Conservation (phyloP, 2,329 filamentous ascomycete genomes). For the Exophiala alcalophila region DNA sequence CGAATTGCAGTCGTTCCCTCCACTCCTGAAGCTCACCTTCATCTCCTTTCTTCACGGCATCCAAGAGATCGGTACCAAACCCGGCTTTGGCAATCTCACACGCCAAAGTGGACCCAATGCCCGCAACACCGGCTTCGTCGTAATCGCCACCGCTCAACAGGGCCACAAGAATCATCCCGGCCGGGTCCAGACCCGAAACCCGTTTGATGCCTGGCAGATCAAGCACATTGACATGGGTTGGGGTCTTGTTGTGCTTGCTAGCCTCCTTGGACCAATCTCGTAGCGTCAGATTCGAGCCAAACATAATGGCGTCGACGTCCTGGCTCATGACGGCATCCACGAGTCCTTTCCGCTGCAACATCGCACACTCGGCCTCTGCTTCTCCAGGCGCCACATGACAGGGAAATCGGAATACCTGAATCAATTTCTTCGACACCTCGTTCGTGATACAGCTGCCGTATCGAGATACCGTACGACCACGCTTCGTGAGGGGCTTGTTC, state of each 20-base stretch:
- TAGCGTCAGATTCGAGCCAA: conserved; percentile 76
- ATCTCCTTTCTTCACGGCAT: conserved; percentile 32
- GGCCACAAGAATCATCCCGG: conserved; percentile 91
- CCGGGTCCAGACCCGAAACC: conserved; percentile 67
- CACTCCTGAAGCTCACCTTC: conserved; percentile 49
- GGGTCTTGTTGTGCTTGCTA: conserved; percentile 59
- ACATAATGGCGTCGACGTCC: conserved; percentile 97
- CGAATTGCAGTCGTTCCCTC: conserved; percentile 68
- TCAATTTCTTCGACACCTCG: conserved; percentile 75
- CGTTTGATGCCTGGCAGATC: conserved; percentile 58
- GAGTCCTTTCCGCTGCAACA: conserved; percentile 74
- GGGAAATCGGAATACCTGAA: conserved; percentile 80
- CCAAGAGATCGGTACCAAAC: conserved; percentile 60
- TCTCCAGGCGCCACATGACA: conserved; percentile 88
- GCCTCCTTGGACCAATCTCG: conserved; percentile 79
- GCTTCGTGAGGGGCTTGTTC: conserved; percentile 81
- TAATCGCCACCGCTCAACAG: conserved; percentile 97
- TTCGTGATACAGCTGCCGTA: conserved; percentile 64
- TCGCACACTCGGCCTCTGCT: conserved; percentile 91
- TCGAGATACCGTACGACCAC: conserved; percentile 65
- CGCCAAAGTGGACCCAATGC: conserved; percentile 82
- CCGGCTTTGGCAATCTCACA: conserved; percentile 87
- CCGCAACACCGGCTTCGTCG: conserved; percentile 78
- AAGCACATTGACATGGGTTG: conserved; percentile 85
- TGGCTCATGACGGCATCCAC: conserved; percentile 94